A percentile compares a stretch with the other conserved stretches of the same genome.
Conservation (phyloP, 2,329 filamentous ascomycete species). For the Neonectria faginata region DNA sequence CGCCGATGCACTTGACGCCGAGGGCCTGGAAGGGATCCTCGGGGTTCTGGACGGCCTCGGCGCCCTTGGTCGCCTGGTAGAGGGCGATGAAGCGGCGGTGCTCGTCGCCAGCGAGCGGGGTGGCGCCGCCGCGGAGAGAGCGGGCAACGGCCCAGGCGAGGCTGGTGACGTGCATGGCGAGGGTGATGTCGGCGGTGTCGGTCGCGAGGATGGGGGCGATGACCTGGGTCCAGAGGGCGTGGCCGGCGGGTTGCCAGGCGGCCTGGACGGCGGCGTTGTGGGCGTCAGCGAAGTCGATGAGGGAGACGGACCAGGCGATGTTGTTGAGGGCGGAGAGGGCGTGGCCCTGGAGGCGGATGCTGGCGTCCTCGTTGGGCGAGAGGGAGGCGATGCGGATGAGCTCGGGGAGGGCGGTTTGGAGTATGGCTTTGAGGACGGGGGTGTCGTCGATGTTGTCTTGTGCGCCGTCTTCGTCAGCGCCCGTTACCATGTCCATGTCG, state of each 20-base stretch:
- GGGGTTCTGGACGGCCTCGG: slow-evolving; percentile 41
- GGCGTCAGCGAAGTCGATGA: slow-evolving; percentile 68
- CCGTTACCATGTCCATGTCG: slow-evolving; percentile 74
- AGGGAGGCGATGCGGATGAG: slow-evolving; percentile 61
- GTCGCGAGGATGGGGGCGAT: slow-evolving; percentile 68
- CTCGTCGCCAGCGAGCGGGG: slow-evolving; percentile 64
- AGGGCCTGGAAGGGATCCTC: slow-evolving; percentile 71
- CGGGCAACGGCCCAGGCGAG: slow-evolving; percentile 75
- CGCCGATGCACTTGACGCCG: slow-evolving; percentile 74
- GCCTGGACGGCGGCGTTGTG: slow-evolving; percentile 63
- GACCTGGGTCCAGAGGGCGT: slow-evolving; percentile 68
- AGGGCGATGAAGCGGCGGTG: slow-evolving; percentile 74
- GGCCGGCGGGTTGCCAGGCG: slow-evolving; percentile 66
- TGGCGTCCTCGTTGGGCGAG: slow-evolving; percentile 55
- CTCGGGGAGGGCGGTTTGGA: slow-evolving; percentile 53
- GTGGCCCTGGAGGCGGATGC: slow-evolving; percentile 61
- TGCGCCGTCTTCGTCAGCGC: slow-evolving; percentile 56
- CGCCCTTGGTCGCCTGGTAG: slow-evolving; percentile 68
- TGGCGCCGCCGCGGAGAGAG: slow-evolving; percentile 60
- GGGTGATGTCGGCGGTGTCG: slow-evolving; percentile 70
- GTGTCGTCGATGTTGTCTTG: slow-evolving; percentile 60
- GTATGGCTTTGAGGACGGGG: slow-evolving; percentile 62
- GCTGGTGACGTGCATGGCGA: slow-evolving; percentile 73
- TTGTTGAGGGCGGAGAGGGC: slow-evolving; percentile 74
- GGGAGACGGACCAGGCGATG: slow-evolving; percentile 74